Evolutionary conservation across 768 basidiomycete species (phyloP).

Genomic region (Leccinum boreale): DNA sequence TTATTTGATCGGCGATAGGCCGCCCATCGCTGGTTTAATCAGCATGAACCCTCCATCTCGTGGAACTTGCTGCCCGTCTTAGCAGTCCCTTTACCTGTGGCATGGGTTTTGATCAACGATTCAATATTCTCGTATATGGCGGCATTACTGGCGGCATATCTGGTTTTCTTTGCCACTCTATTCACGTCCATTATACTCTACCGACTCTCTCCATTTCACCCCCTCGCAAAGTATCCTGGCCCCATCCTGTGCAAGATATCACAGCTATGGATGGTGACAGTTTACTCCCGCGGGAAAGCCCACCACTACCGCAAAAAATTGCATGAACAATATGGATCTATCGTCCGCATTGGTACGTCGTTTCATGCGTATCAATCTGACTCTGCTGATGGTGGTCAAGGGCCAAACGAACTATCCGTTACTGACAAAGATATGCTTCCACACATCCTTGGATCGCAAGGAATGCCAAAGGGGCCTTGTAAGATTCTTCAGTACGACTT

Average conservation of each 20-base stretch:
- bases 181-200: conserved; percentile 30
- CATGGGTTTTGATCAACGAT: conserved; percentile 10
- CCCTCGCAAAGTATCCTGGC: conserved; percentile 37
- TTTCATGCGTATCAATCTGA: neutral
- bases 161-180: conserved; percentile 18
- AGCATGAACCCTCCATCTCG: conserved; percentile 15
- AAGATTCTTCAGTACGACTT: conserved; percentile 12
- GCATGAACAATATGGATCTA: conserved; percentile 31
- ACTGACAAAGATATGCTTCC: conserved; percentile 20
- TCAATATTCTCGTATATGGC: neutral
- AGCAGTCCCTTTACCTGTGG: conserved; percentile 11
- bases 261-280: conserved; percentile 27
- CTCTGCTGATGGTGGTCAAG: conserved; percentile 19
- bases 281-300: conserved; percentile 17
- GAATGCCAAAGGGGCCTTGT: conserved; percentile 29
- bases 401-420: conserved; percentile 39
- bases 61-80: conserved; percentile 11
- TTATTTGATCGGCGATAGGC: conserved; percentile 4
- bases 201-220: conserved; percentile 38
- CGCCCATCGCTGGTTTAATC: conserved; percentile 17
- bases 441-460: conserved; percentile 26
- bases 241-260: conserved; percentile 30
- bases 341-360: conserved; percentile 32
- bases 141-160: conserved; percentile 13
- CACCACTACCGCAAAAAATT: conserved; percentile 19